These are phyloP conservation scores for Ichthyophthirius multifiliis DNA, from an alignment of 169 alveolate genomes.

Conservation along the genomic window DNA sequence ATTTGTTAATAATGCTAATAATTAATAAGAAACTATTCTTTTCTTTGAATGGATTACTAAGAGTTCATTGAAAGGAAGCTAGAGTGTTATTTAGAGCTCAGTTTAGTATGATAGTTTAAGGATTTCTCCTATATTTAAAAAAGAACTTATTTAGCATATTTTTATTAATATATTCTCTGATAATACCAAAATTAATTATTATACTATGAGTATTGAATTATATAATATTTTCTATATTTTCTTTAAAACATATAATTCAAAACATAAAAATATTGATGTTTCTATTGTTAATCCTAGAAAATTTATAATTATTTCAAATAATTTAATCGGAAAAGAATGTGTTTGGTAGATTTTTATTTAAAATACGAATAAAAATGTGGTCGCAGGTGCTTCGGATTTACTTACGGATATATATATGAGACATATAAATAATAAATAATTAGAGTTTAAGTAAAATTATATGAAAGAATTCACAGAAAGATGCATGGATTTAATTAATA, in stretches of 20 bases:
- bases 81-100: too few relatives aligned
- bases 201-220: neutral
- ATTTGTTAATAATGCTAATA: neutral
- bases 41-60: neutral
- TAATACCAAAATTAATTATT: neutral
- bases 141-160: neutral
- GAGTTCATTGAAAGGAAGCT: neutral
- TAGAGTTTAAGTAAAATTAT: neutral
- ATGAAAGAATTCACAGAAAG: neutral
- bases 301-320: neutral
- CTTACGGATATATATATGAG: neutral
- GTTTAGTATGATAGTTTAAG: neutral
- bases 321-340: neutral
- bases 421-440: neutral
- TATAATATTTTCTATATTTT: neutral
- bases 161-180: neutral
- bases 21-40: neutral
- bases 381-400: neutral
- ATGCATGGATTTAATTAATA: neutral
- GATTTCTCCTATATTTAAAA: neutral
- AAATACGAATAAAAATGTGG: neutral
- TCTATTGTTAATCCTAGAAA: neutral
- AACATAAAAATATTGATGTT: neutral
- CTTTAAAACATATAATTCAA: neutral
- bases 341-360: constrained; percentile 2